Conservation (phyloP, 179 eudicot species). For the Beta corolliflora region DNA sequence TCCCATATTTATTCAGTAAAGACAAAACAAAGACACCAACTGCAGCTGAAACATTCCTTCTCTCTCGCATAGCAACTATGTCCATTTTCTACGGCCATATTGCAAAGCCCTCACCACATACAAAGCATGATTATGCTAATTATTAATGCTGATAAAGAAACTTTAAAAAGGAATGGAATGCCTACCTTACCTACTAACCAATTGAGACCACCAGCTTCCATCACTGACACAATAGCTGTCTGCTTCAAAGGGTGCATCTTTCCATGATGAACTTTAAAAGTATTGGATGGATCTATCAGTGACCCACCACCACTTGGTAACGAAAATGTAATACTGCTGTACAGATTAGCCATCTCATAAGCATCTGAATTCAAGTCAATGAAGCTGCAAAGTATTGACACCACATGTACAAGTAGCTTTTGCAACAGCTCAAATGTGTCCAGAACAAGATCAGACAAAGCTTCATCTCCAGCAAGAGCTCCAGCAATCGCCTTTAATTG, state of each 20-base stretch:
- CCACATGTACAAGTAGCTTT: slow-evolving; percentile 65
- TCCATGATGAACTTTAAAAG: slow-evolving; percentile 43
- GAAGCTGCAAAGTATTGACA: slow-evolving; percentile 74
- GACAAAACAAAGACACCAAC: neutral
- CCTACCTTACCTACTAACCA: slow-evolving; percentile 99
- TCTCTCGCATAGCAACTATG: no score
- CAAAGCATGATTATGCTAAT: neutral
- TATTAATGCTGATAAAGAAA: neutral
- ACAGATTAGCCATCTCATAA: slow-evolving; percentile 52
- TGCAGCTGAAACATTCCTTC: no score
- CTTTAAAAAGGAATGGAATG: slow-evolving; percentile 37
- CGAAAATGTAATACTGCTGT: slow-evolving; percentile 33
- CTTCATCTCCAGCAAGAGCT: slow-evolving; percentile 73
- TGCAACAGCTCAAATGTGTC: slow-evolving; percentile 70
- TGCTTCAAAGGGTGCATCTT: slow-evolving; percentile 72
- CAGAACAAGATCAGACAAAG: slow-evolving; percentile 41
- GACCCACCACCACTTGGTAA: slow-evolving; percentile 37
- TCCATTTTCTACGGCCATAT: no score
- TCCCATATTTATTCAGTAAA: neutral
- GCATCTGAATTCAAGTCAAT: slow-evolving; percentile 62
- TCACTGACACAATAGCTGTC: slow-evolving; percentile 76
- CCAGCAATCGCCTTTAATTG: slow-evolving; percentile 89
- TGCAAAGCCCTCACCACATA: no score
- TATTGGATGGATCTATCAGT: slow-evolving; percentile 39
- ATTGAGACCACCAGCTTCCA: slow-evolving; percentile 99